A percentile compares a stretch with the other conserved stretches of the same genome.
phyloP scores from a whole-genome alignment of 108 stramenopile genomes.

The Cyclotella distinguenda region DNA sequence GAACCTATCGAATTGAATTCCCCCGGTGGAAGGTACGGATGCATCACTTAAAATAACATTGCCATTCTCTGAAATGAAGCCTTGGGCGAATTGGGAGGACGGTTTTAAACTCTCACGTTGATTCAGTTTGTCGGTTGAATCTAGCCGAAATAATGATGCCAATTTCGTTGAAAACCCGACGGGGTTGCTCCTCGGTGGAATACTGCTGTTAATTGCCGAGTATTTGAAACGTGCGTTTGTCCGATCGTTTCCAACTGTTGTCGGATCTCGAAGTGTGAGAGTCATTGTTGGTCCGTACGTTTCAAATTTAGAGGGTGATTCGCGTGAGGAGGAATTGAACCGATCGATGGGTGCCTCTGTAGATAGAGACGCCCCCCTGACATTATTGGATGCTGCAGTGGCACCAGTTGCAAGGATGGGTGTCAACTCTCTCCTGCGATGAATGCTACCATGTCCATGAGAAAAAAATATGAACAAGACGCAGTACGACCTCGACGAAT shows the following conservation, averaged over 20 bases:
- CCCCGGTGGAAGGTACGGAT: constrained; percentile 11
- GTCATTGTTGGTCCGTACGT: constrained; percentile 36
- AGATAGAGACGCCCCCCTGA: neutral
- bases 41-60: constrained; percentile 18
- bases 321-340: constrained; percentile 2
- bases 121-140: constrained; percentile 8
- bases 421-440: too few species aligned
- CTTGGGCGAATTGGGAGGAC: constrained; percentile 16
- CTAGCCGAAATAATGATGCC: constrained; percentile 35
- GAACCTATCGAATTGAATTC: neutral
- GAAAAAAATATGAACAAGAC: too few species aligned
- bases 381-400: constrained; percentile 2
- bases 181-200: constrained; percentile 12
- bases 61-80: constrained; percentile 41
- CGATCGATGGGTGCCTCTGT: neutral
- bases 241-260: neutral
- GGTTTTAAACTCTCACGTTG: neutral
- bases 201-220: neutral
- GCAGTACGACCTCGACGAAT: too few species aligned
- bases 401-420: neutral
- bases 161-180: constrained; percentile 25
- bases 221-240: neutral
- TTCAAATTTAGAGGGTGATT: constrained; percentile 18
- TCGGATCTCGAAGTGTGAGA: constrained; percentile 41
- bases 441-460: too few species aligned